phyloP scores from a whole-genome alignment of 257 asterid species.

The Przewalskia tangutica region DNA sequence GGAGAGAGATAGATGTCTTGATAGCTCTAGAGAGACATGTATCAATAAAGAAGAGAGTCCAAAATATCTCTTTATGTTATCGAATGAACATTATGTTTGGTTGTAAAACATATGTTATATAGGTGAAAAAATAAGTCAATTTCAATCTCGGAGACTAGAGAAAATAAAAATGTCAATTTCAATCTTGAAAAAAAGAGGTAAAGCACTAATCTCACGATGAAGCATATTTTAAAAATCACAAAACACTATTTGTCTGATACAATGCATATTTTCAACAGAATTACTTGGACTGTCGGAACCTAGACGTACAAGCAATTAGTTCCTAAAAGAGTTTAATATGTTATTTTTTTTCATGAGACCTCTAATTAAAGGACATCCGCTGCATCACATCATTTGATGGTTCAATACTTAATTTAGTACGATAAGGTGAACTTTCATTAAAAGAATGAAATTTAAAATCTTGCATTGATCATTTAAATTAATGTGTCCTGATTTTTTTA shows the following conservation, averaged over 20 bases:
- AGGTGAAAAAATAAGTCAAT: neutral
- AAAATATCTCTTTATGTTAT: neutral
- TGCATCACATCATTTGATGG: too few species aligned
- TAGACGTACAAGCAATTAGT: neutral
- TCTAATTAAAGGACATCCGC: too few species aligned
- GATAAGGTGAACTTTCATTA: neutral
- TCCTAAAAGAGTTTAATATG: neutral
- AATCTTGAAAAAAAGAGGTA: neutral
- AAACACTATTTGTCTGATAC: neutral
- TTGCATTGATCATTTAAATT: neutral
- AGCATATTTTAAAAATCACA: neutral
- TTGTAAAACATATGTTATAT: neutral
- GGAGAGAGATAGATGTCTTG: neutral
- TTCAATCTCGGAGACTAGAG: neutral
- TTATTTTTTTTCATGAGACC: too few species aligned
- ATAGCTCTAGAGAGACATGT: neutral
- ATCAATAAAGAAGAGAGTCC: neutral
- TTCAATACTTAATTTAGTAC: neutral
- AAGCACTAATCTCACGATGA: neutral
- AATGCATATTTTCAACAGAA: neutral
- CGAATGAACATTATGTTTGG: neutral
- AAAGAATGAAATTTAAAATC: neutral
- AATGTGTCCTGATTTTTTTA: neutral
- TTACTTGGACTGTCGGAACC: neutral
- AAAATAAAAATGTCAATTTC: too few species aligned